Base-by-base conservation (phyloP, 768 basidiomycete genomes). In the Asterophora parasitica region DNA sequence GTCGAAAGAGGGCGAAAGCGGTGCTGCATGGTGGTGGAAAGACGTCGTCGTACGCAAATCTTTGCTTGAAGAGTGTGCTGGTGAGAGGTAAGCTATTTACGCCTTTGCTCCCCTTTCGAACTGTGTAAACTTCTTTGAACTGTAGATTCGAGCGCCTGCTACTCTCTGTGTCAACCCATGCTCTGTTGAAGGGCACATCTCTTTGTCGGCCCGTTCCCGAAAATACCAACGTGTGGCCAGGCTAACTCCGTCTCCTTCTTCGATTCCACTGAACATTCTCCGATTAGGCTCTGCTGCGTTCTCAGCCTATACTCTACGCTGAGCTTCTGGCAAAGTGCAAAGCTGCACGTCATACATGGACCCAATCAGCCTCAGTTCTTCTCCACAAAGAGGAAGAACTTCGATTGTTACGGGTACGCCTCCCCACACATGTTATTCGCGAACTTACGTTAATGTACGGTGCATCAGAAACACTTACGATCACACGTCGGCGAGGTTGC, bases 1-100 rank as follows among this genome's bases (percentile, higher is more conserved):
- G 20, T 26, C 15, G 4, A 50, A 40, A 10, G 41, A 53, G 31
- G 31, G 15, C 4, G 38, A 40, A 10, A 16, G n/a, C n/a, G 23
- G 23, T 23, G 34, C 47, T 17, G 64, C 64, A 2, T 72, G 67
- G 72, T 81, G 79, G 79, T 82, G 80, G 80, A 77, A 70, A 58
- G 75, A 78, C 42, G 70, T 79, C 2, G 65, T 78, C 4, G 76
- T 79, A 3, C 68, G 79, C 23, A 80, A 75, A 54, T 79, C 79
- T 7, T 53, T 80, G 19, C 56, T 81, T 20, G 79, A 81, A 49
- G 78, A 81, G 52, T 81, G 77, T 53, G 55, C 64, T 19, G 77
- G 79, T 17, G 74, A 74, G 46, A 69, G 69, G 78, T 79, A 41
- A 37, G 65, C 51, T 26, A 11, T 32, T 13, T 13, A 5, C 23